Evolutionary conservation across 2,329 filamentous ascomycete species (phyloP), one percentile per base, ranked within the genome.

Genomic region (Cercospora sp.): DNA sequence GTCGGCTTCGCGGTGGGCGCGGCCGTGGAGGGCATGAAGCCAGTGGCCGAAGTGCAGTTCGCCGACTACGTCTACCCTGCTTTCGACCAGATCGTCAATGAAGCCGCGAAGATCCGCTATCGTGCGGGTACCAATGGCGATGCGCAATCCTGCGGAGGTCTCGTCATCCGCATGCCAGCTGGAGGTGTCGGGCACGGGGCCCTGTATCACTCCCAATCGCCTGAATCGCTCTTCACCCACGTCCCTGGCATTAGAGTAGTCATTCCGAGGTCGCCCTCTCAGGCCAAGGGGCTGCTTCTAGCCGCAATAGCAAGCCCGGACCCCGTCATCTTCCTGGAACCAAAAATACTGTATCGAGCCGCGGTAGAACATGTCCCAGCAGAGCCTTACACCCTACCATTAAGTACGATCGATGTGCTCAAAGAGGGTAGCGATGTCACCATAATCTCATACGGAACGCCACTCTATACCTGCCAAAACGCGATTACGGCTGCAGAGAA

Each of bases 41-140:
- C 95, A 0, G 88, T 98, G 26, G 94, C 94, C 0, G 95, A 99
- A 82, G 93, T 97, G 65, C 94, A 97, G 78, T 97, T 97, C 77
- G 94, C 94, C 68, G 94, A 97, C 78, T 97, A 97, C 78, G 89
- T 97, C 64, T 97, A 90, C 78, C 94, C 94, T 2, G 93, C 94
- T 0, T 97, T 97, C 75, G 93, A 97, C 76, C 93, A 97, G 82
- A 86, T 97, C 33, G 93, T 97, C 76, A 97, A 97, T 75, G 93
- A 97, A 80, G 93, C 92, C 0, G 92, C 93, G 69, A 97, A 97
- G 81, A 90, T 91, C 76, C 86, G 94, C 65, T 97, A 93, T 79
- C 86, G 93, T 60, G 87, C 89, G 73, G 89, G 89, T 12, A 79
- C 73, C 2, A 89, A 77, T 67, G 75, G 72, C 12, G 74, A 75